These are phyloP conservation scores for Pseudonitzschia delicatissima DNA, from an alignment of 108 stramenopile genomes.

Conservation along the genomic window DNA sequence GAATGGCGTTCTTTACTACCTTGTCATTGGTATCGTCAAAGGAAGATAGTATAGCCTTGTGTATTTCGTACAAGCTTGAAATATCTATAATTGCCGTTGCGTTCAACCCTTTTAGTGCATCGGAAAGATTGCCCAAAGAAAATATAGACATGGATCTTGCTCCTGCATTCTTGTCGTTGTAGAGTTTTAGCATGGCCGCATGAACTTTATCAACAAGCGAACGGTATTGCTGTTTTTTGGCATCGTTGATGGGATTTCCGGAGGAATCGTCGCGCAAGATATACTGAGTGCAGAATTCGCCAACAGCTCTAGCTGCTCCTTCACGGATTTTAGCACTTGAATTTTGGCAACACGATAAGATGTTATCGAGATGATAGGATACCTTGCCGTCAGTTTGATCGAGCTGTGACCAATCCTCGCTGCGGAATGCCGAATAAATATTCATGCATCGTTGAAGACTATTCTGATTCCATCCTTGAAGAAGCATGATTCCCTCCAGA, in stretches of 20 bases:
- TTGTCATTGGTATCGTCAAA: slow-evolving; percentile 58
- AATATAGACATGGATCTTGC: slow-evolving; percentile 69
- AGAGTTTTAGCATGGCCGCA: slow-evolving; percentile 30
- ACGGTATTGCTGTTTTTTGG: background rate
- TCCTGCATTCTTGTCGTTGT: slow-evolving; percentile 39
- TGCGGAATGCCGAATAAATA: slow-evolving; percentile 39
- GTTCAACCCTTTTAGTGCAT: slow-evolving; percentile 34
- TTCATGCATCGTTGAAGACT: slow-evolving; percentile 21
- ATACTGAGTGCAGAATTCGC: slow-evolving; percentile 52
- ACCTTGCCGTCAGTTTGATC: slow-evolving; percentile 1
- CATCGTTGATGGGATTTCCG: slow-evolving; percentile 11
- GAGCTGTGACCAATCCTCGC: slow-evolving; percentile 51
- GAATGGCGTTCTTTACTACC: slow-evolving; percentile 67
- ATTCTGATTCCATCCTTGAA: background rate
- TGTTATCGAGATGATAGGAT: slow-evolving; percentile 20
- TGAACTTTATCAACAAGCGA: slow-evolving; percentile 32
- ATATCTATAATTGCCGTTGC: background rate
- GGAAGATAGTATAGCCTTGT: slow-evolving; percentile 13
- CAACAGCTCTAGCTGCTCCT: slow-evolving; percentile 64
- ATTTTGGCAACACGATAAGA: slow-evolving; percentile 41
- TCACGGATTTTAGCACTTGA: slow-evolving; percentile 44
- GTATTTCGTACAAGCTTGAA: slow-evolving; percentile 16
- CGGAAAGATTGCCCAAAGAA: slow-evolving; percentile 62
- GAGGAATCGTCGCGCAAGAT: background rate
- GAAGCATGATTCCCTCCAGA: background rate